A percentile compares a stretch with the other conserved stretches of the same genome.
phyloP scores from a whole-genome alignment of 73 alveolate genomes.

The Breviolum minutum region DNA sequence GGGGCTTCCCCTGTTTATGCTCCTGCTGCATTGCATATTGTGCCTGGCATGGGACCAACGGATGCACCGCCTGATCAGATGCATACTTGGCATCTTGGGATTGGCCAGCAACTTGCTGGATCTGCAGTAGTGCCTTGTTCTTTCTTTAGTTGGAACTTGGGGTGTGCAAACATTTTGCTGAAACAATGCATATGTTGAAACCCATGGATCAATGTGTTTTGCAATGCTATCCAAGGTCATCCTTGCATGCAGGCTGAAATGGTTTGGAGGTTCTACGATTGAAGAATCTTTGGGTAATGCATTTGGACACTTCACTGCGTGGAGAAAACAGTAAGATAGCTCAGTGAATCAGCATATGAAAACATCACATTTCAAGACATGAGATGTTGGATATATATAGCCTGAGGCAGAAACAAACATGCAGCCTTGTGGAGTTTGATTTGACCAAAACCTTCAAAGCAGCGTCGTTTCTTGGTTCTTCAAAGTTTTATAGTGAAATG shows the following conservation, averaged over 20 bases:
- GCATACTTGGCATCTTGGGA: conserved; percentile 20
- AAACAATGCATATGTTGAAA: not conserved
- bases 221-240: not conserved
- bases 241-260: not conserved
- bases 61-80: conserved; percentile 30
- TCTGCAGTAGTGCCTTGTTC: not conserved
- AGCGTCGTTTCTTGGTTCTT: not conserved
- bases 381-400: not conserved
- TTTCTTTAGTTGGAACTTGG: not conserved
- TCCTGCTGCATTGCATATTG: not conserved
- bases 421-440: not conserved
- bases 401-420: too few species aligned
- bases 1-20: not conserved
- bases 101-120: not conserved
- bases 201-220: too few species aligned
- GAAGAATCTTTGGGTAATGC: not conserved
- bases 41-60: not conserved
- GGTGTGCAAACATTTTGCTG: not conserved
- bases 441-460: conserved; percentile 1
- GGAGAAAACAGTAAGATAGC: not conserved
- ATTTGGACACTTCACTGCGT: not conserved
- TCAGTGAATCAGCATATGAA: too few species aligned
- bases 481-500: not conserved
- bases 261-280: not conserved
- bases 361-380: too few species aligned